These are phyloP conservation scores for Neurospora sp. DNA, from an alignment of 495 filamentous ascomycete genomes.

Conservation along the genomic window DNA sequence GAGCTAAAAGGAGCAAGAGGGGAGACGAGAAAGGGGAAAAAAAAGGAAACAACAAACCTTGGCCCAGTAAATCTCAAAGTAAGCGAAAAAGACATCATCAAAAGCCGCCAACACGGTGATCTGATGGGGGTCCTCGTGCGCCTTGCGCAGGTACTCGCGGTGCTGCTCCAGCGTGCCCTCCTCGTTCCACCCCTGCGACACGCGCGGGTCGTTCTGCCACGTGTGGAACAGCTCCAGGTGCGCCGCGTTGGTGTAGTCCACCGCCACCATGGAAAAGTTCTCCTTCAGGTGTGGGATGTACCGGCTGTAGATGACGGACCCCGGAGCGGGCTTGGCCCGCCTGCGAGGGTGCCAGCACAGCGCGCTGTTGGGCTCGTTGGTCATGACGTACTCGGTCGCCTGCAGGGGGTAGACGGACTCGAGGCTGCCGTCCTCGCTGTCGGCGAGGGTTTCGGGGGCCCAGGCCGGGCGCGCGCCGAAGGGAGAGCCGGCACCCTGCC, in stretches of 20 bases:
- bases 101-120: slow-evolving; percentile 53
- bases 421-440: slow-evolving; percentile 24
- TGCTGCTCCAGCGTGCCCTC: slow-evolving; percentile 55
- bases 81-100: slow-evolving; percentile 51
- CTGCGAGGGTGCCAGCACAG: slow-evolving; percentile 48
- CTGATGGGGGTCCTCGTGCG: slow-evolving; percentile 53
- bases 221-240: slow-evolving; percentile 53
- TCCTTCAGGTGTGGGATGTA: slow-evolving; percentile 57
- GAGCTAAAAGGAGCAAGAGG: no score
- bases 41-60: slow-evolving; percentile 35
- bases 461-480: slow-evolving; percentile 53
- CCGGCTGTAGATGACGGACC: slow-evolving; percentile 54
- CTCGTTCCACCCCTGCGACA: slow-evolving; percentile 60
- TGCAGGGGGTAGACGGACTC: slow-evolving; percentile 39
- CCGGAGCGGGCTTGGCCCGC: slow-evolving; percentile 48
- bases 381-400: slow-evolving; percentile 46
- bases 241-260: slow-evolving; percentile 42
- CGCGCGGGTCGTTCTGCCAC: slow-evolving; percentile 64
- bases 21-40: no score
- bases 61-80: slow-evolving; percentile 64
- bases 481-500: slow-evolving; percentile 59
- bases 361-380: slow-evolving; percentile 21
- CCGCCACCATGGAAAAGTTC: slow-evolving; percentile 54
- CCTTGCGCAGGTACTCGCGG: slow-evolving; percentile 46
- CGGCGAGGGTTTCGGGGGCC: slow-evolving; percentile 31